Conservation (phyloP, 495 filamentous ascomycete species). For the Ascodesmis nigricans region DNA sequence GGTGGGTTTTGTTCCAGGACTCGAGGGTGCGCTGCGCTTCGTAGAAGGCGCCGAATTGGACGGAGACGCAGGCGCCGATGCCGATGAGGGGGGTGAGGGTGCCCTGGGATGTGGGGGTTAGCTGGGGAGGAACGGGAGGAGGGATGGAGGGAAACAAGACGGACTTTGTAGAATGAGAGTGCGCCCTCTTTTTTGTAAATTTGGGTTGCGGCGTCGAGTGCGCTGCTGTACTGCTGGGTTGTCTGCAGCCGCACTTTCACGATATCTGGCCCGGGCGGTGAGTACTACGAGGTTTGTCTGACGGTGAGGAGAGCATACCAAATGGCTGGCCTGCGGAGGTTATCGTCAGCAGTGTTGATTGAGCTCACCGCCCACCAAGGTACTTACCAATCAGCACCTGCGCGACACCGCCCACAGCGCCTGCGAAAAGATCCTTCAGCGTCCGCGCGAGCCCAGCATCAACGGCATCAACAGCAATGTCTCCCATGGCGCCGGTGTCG, state of each 20-base stretch:
- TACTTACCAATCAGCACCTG: slow-evolving; percentile 81
- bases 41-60: slow-evolving; percentile 97
- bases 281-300: not conserved
- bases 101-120: slow-evolving; percentile 25
- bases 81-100: slow-evolving; percentile 89
- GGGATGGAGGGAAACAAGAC: not conserved
- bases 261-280: slow-evolving; percentile 40
- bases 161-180: slow-evolving; percentile 74
- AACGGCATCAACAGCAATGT: too few relatives aligned
- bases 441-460: slow-evolving; percentile 26
- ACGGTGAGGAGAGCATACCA: slow-evolving; percentile 26
- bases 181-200: slow-evolving; percentile 80
- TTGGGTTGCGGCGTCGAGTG: slow-evolving; percentile 53
- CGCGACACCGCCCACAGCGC: slow-evolving; percentile 76
- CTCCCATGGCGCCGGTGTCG: too few relatives aligned
- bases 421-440: slow-evolving; percentile 80
- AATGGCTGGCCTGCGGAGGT: slow-evolving; percentile 64
- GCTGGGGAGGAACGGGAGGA: slow-evolving; percentile 1
- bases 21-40: slow-evolving; percentile 72
- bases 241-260: slow-evolving; percentile 96
- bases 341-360: not conserved
- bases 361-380: not conserved
- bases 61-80: slow-evolving; percentile 89
- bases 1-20: slow-evolving; percentile 33
- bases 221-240: slow-evolving; percentile 52